Conservation (phyloP, 371 early-diverging fungal genomes). For the Vairimorpha apis region DNA sequence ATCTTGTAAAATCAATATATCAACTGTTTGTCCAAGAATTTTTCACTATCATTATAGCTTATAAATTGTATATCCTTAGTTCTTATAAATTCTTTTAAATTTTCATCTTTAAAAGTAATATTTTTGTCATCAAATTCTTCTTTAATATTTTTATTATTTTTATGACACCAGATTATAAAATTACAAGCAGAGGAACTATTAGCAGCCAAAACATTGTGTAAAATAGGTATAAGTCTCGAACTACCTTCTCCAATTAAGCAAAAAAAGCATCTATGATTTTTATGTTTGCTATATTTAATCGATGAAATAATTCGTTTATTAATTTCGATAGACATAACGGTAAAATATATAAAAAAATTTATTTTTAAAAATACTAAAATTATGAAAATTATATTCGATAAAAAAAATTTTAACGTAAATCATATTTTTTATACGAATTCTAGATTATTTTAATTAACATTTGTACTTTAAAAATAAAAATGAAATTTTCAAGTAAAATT, state of each 20-base stretch:
- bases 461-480: neutral
- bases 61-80: conserved; percentile 53
- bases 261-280: conserved; percentile 54
- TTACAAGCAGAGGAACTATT: conserved; percentile 25
- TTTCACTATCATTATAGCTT: conserved; percentile 93
- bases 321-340: neutral
- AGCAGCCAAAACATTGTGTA: conserved; percentile 39
- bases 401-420: too few relatives aligned
- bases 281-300: conserved; percentile 1
- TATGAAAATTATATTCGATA: too few relatives aligned
- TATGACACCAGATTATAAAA: conserved; percentile 54
- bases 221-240: conserved; percentile 33
- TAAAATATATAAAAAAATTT: neutral
- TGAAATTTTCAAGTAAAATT: too few relatives aligned
- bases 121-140: conserved; percentile 23
- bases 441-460: neutral
- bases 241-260: conserved; percentile 47
- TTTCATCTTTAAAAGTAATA: conserved; percentile 25
- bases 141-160: conserved; percentile 47
- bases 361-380: too few relatives aligned
- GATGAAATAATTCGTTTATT: conserved; percentile 3
- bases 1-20: conserved; percentile 94
- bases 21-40: conserved; percentile 92
- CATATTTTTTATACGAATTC: too few relatives aligned
- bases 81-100: conserved; percentile 44